A percentile compares a stretch with the other conserved stretches of the same genome.
Conservation (phyloP, 164 flowering plant species). For the Pachysandra terminalis region DNA sequence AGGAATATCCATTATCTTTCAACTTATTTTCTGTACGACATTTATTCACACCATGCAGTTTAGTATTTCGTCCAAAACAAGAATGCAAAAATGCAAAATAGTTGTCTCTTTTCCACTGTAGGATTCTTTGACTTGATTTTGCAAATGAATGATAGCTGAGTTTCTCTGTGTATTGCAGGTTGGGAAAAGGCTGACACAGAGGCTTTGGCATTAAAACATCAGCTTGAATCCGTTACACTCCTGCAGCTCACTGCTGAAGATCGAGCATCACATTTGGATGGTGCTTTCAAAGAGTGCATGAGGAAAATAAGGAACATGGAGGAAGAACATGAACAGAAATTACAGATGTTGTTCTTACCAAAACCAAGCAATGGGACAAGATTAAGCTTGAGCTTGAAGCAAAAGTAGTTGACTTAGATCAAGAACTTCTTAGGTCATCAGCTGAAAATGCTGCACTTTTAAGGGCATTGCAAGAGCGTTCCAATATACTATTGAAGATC, state of each 20-base stretch:
- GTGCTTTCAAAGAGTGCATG: slow-evolving; percentile 70
- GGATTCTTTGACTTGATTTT: background rate
- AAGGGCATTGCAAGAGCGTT: slow-evolving; percentile 61
- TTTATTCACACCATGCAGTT: no score
- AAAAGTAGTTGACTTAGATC: slow-evolving; percentile 14
- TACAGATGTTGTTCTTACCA: slow-evolving; percentile 47
- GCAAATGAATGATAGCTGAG: background rate
- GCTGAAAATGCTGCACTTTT: slow-evolving; percentile 25
- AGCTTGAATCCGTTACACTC: slow-evolving; percentile 38
- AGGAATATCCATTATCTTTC: no score
- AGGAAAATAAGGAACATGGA: slow-evolving; percentile 56
- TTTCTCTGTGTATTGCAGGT: slow-evolving; percentile 28
- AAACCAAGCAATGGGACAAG: slow-evolving; percentile 34
- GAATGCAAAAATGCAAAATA: no score
- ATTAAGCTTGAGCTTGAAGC: slow-evolving; percentile 34
- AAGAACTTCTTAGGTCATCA: slow-evolving; percentile 14
- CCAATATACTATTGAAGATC: slow-evolving; percentile 47
- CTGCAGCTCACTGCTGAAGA: slow-evolving; percentile 39
- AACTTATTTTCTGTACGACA: no score
- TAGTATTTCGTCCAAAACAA: no score
- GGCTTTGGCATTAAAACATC: slow-evolving; percentile 38
- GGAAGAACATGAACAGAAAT: slow-evolving; percentile 59
- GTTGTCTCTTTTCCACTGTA: no score
- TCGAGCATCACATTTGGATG: slow-evolving; percentile 46
- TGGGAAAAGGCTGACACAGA: slow-evolving; percentile 72